Evolutionary conservation across 2,329 filamentous ascomycete genomes (phyloP), one percentile per base, ranked within the genome.

Genomic region (Dryadomyces quercivorus): DNA sequence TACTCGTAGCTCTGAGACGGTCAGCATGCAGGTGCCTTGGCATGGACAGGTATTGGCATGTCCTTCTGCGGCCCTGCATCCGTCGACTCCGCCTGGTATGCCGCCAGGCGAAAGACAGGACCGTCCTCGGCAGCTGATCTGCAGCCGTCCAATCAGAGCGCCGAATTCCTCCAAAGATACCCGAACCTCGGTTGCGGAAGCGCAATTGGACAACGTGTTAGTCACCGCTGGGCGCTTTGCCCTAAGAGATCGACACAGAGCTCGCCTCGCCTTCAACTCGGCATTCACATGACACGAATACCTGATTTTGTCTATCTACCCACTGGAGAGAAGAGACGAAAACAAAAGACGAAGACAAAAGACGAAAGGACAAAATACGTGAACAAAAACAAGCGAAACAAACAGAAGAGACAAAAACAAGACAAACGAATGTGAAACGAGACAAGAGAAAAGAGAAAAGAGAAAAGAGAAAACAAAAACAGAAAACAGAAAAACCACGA

Each of bases 131-230:
- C 26, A 31, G 26, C 26, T 8, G 26, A 31, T 31, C 26, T 31
- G 8, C 4, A 31, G 26, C 26, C 26, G 26, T 31, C 26, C 26
- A 31, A 31, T 31, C 26, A 31, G 26, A 31, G 8, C 4, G 26
- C 26, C 26, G 26, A 4, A 8, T 16, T 3, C 36, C 36, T 12
- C 22, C 9, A 10, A 9, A 6, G 45, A 15, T 31, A 48, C 46
- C 46, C 46, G 46, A 50, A 50, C 48, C 48, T 50, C 48, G 48
- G 48, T 26, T 50, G 48, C 48, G 9, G 38, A 50, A 36, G 21
- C 34, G 13, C 48, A 20, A 21, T 50, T 15, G 20, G 36, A 26
- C 48, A n/a, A 36, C 46, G 36, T 18, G 34, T 40, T 40, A 40
- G 36, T 40, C 36, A 36, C 46, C 26, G 46, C 46, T 34, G 9